These are phyloP conservation scores for Raddia guianensis DNA, from an alignment of 176 grass and related monocot species.

Conservation along the genomic window DNA sequence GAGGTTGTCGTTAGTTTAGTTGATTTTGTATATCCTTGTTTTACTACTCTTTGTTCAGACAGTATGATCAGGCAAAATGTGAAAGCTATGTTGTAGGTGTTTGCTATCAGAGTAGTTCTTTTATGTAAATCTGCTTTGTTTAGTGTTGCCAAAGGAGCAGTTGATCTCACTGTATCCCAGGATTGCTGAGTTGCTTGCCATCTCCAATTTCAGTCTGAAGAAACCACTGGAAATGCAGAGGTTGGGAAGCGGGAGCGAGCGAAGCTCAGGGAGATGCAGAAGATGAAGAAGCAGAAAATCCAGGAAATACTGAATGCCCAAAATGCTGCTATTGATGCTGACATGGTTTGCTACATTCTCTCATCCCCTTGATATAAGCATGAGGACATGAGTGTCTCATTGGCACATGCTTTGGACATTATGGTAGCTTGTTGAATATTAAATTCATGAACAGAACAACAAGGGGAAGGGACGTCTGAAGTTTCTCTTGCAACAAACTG, in stretches of 20 bases:
- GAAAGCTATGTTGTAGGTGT: too few relatives aligned
- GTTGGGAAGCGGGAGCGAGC: constrained; percentile 60
- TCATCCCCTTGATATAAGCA: not conserved
- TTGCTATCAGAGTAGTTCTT: not conserved
- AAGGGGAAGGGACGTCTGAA: constrained; percentile 70
- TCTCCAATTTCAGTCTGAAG: constrained; percentile 48
- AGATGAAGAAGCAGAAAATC: constrained; percentile 68
- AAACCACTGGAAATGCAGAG: constrained; percentile 37
- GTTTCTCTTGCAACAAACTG: constrained; percentile 76
- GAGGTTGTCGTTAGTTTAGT: not conserved
- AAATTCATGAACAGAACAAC: constrained; percentile 58
- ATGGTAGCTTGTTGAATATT: constrained; percentile 24
- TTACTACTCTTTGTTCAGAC: not conserved
- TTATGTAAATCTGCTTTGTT: not conserved
- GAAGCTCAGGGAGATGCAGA: constrained; percentile 71
- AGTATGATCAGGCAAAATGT: not conserved
- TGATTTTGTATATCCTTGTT: not conserved
- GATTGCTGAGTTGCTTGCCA: not conserved
- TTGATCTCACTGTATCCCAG: not conserved
- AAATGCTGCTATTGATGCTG: constrained; percentile 63
- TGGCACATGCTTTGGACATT: constrained; percentile 4
- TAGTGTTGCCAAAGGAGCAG: not conserved
- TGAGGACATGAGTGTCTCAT: not conserved
- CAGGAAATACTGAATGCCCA: constrained; percentile 68
- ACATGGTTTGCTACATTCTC: constrained; percentile 51